A percentile compares a stretch with the other conserved stretches of the same genome.
Evolutionary conservation across 208 protist species (phyloP).

Genomic region (Herpetomonas muscarum): DNA sequence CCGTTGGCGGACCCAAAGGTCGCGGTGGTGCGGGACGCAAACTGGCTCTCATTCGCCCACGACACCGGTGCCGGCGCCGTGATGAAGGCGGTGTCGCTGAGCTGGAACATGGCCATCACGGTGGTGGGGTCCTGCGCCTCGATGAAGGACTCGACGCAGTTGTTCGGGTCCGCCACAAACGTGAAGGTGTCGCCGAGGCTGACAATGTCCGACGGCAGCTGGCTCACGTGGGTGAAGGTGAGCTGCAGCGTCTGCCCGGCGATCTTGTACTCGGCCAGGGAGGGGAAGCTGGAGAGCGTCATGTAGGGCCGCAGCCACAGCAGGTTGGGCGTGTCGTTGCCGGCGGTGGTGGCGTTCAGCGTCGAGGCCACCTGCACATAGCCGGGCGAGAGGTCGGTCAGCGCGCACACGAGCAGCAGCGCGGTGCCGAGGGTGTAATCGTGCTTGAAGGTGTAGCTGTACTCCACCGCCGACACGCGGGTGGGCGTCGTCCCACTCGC

Average conservation of each 20-base stretch:
- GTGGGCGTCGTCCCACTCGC: conserved; percentile 21
- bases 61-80: conserved; percentile 51
- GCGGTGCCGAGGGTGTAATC: conserved; percentile 47
- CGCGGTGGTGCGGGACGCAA: conserved; percentile 22
- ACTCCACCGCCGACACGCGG: conserved; percentile 21
- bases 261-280: conserved; percentile 29
- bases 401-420: conserved; percentile 73
- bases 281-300: conserved; percentile 53
- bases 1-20: conserved; percentile 37
- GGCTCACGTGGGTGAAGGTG: conserved; percentile 58
- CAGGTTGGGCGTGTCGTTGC: conserved; percentile 29
- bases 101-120: conserved; percentile 48
- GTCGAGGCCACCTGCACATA: conserved; percentile 31
- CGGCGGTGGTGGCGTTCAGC: conserved; percentile 13
- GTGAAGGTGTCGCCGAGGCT: conserved; percentile 47
- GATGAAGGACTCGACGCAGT: conserved; percentile 74
- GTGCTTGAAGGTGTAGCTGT: conserved; percentile 76
- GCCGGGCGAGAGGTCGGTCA: conserved; percentile 33
- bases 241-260: conserved; percentile 65
- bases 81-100: conserved; percentile 63
- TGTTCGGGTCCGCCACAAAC: conserved; percentile 45
- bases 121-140: conserved; percentile 20
- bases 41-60: conserved; percentile 18
- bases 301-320: conserved; percentile 78
- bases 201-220: conserved; percentile 54